Conservation (phyloP, 805 yeast genomes). For the Jamesozyma lodderae region DNA sequence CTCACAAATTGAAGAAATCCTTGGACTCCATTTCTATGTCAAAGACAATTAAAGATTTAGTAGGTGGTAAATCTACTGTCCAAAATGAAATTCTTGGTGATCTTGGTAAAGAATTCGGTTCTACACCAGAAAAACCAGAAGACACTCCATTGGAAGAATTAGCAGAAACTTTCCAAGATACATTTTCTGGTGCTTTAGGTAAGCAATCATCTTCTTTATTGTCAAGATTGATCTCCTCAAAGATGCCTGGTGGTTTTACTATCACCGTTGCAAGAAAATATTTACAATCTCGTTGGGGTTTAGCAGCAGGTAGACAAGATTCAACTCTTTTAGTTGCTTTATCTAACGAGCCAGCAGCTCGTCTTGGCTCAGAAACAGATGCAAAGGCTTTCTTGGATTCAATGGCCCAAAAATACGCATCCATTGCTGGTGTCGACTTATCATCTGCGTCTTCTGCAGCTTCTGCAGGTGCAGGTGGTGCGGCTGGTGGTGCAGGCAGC, state of each 20-base stretch:
- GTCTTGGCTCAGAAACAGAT: slow-evolving; percentile 78
- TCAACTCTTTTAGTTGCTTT: slow-evolving; percentile 74
- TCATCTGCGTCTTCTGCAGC: slow-evolving; percentile 54
- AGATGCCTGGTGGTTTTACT: slow-evolving; percentile 99
- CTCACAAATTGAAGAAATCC: slow-evolving; percentile 90
- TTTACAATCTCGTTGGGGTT: slow-evolving; percentile 86
- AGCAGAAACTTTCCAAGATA: slow-evolving; percentile 90
- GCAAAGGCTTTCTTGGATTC: slow-evolving; percentile 86
- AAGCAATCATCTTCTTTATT: slow-evolving; percentile 85
- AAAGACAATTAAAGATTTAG: slow-evolving; percentile 93
- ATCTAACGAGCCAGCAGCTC: slow-evolving; percentile 82
- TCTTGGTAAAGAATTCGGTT: slow-evolving; percentile 94
- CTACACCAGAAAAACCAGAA: slow-evolving; percentile 98
- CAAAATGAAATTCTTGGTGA: slow-evolving; percentile 99
- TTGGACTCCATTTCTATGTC: slow-evolving; percentile 77
- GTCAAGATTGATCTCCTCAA: slow-evolving; percentile 86
- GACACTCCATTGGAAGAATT: slow-evolving; percentile 93
- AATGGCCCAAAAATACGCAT: slow-evolving; percentile 76
- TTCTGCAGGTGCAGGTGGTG: slow-evolving; percentile 41
- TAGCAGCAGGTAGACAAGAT: slow-evolving; percentile 91
- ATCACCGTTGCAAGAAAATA: slow-evolving; percentile 87
- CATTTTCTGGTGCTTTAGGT: slow-evolving; percentile 83
- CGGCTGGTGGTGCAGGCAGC: slow-evolving; percentile 59
- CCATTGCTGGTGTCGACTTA: slow-evolving; percentile 69
- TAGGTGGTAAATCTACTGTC: slow-evolving; percentile 96